Percentiles rank a stretch among this genome's conserved stretches.
These are phyloP conservation scores for Tuctoria greenei DNA, from an alignment of 176 grass and related monocot species.

Conservation along the genomic window DNA sequence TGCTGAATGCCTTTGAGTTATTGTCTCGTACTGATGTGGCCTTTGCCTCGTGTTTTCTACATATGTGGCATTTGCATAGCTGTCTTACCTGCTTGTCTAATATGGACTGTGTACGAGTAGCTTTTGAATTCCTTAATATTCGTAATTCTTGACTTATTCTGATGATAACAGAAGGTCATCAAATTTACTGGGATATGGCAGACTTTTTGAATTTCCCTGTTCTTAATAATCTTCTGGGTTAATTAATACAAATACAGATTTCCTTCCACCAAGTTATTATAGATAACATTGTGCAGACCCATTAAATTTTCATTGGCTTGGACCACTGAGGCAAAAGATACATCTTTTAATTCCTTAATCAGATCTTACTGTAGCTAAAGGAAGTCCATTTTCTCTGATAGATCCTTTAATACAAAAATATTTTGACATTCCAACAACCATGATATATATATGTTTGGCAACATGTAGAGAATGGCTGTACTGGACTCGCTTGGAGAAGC, in stretches of 20 bases:
- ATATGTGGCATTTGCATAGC: slow-evolving; percentile 1
- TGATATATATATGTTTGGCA: slow-evolving; percentile 20
- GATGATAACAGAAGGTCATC: not conserved
- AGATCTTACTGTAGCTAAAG: not conserved
- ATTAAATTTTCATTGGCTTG: not conserved
- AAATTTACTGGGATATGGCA: not conserved
- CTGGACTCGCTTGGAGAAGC: slow-evolving; percentile 65
- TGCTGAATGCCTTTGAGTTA: not conserved
- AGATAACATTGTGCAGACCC: not conserved
- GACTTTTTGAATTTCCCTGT: not conserved
- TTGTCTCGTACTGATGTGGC: slow-evolving; percentile 3
- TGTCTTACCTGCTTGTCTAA: slow-evolving; percentile 10
- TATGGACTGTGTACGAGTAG: not conserved
- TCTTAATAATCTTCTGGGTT: not conserved
- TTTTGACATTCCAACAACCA: slow-evolving; percentile 1
- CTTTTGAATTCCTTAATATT: slow-evolving; percentile 3
- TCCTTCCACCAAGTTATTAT: not conserved
- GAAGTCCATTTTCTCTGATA: not conserved
- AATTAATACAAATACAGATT: not conserved
- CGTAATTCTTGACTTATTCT: slow-evolving; percentile 10
- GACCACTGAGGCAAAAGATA: slow-evolving; percentile 11
- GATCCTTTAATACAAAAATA: not conserved
- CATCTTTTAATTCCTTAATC: slow-evolving; percentile 2
- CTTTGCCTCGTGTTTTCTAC: slow-evolving; percentile 15
- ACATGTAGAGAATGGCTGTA: slow-evolving; percentile 57